phyloP scores from a whole-genome alignment of 177 flowering plant species.

The Tripterygium wilfordii region DNA sequence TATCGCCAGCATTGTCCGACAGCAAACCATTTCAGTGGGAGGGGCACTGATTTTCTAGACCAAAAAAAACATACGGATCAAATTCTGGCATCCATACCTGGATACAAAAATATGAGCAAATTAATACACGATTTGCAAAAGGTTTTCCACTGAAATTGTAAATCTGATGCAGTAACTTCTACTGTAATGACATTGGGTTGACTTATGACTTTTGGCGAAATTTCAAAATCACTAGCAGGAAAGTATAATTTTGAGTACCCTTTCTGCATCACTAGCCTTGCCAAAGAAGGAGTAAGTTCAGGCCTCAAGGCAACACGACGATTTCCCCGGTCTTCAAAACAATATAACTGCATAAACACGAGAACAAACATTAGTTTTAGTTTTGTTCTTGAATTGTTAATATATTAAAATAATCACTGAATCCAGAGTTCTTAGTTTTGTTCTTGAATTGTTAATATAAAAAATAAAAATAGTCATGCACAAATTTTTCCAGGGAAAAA shows the following conservation, averaged over 20 bases:
- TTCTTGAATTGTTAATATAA: too few species aligned
- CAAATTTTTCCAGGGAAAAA: neutral
- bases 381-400: too few species aligned
- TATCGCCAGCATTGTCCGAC: constrained; percentile 97
- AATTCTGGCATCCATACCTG: constrained; percentile 57
- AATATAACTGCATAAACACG: constrained; percentile 56
- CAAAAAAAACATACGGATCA: constrained; percentile 65
- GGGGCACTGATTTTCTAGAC: constrained; percentile 85
- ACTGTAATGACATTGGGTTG: too few species aligned
- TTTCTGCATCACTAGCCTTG: constrained; percentile 91
- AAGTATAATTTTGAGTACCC: constrained; percentile 47
- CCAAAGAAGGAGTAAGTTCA: constrained; percentile 94
- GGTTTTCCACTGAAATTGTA: too few species aligned
- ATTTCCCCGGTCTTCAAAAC: constrained; percentile 92
- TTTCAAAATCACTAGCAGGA: too few species aligned
- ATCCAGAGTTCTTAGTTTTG: neutral
- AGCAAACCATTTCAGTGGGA: constrained; percentile 97
- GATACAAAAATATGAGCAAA: constrained; percentile 35
- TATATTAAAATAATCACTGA: neutral
- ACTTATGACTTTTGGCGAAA: too few species aligned
- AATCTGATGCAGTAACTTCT: too few species aligned
- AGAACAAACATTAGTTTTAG: too few species aligned
- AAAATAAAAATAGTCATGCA: neutral
- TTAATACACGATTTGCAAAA: too few species aligned
- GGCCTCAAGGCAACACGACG: constrained; percentile 98